phyloP scores from a whole-genome alignment of 345 rosid species.

The Dipteronia dyeriana region DNA sequence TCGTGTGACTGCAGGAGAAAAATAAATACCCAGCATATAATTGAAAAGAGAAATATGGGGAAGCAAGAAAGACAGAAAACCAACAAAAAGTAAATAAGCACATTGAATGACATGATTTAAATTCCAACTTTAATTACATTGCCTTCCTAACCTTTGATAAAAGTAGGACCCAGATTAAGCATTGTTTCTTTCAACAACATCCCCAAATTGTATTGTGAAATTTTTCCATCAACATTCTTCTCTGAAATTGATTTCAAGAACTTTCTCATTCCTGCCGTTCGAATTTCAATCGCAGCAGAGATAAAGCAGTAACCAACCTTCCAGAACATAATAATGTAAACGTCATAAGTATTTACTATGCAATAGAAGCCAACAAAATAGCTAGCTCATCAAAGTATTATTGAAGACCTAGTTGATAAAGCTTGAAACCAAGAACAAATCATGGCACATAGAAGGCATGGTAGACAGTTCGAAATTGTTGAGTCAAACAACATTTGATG shows the following conservation, averaged over 20 bases:
- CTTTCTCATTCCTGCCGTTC: slow-evolving; percentile 43
- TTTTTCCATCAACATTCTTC: slow-evolving; percentile 37
- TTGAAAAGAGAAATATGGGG: slow-evolving; percentile 25
- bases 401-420: neutral
- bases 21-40: slow-evolving; percentile 35
- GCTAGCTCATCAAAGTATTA: neutral
- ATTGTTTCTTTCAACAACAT: slow-evolving; percentile 79
- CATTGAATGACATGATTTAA: neutral
- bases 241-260: slow-evolving; percentile 36
- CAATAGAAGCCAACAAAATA: neutral
- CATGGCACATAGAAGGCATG: neutral
- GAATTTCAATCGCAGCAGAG: slow-evolving; percentile 68
- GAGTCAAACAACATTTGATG: neutral
- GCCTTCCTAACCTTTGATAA: slow-evolving; percentile 74
- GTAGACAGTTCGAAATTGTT: neutral
- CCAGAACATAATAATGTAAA: slow-evolving; percentile 26
- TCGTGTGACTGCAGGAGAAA: slow-evolving; percentile 41
- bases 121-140: slow-evolving; percentile 23
- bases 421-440: neutral
- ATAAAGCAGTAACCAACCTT: slow-evolving; percentile 73
- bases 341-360: slow-evolving; percentile 3
- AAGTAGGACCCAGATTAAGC: slow-evolving; percentile 91
- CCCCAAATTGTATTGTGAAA: slow-evolving; percentile 67
- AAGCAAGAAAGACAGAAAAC: slow-evolving; percentile 12
- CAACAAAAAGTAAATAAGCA: slow-evolving; percentile 1